These are phyloP conservation scores for Cyclostephanos invisitatus DNA, from an alignment of 108 stramenopile species.

Conservation along the genomic window DNA sequence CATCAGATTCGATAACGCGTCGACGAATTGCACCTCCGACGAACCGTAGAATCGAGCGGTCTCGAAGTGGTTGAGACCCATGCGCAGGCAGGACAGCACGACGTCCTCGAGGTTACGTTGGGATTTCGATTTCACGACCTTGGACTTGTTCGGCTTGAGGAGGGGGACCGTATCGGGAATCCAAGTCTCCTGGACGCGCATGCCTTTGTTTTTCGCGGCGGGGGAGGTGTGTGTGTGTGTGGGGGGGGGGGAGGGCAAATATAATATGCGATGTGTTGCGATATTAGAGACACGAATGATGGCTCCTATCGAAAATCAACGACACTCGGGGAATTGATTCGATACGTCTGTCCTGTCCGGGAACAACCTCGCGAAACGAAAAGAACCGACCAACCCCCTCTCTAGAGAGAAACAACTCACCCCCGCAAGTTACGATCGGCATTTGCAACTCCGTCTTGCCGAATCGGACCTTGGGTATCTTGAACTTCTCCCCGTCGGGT, in stretches of 20 bases:
- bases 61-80: slow-evolving; percentile 84
- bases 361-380: too few species aligned
- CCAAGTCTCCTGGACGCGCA: slow-evolving; percentile 61
- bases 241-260: not conserved
- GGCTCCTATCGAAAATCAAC: too few species aligned
- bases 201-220: not conserved
- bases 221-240: not conserved
- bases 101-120: slow-evolving; percentile 56
- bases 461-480: slow-evolving; percentile 61
- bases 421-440: slow-evolving; percentile 79
- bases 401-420: too few species aligned
- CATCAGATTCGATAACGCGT: slow-evolving; percentile 53
- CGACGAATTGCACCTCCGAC: slow-evolving; percentile 57
- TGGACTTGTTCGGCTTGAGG: slow-evolving; percentile 35
- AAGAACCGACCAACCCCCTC: too few species aligned
- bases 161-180: slow-evolving; percentile 57
- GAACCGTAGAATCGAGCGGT: slow-evolving; percentile 74
- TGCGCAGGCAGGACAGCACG: slow-evolving; percentile 44
- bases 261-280: not conserved
- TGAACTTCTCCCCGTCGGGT: slow-evolving; percentile 20
- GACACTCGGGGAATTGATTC: too few species aligned
- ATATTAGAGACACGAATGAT: not conserved
- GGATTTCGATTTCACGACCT: slow-evolving; percentile 42
- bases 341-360: too few species aligned
- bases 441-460: slow-evolving; percentile 72